These are phyloP conservation scores for Notholithocarpus densiflorus DNA, from an alignment of 306 rosid species.

Conservation along the genomic window DNA sequence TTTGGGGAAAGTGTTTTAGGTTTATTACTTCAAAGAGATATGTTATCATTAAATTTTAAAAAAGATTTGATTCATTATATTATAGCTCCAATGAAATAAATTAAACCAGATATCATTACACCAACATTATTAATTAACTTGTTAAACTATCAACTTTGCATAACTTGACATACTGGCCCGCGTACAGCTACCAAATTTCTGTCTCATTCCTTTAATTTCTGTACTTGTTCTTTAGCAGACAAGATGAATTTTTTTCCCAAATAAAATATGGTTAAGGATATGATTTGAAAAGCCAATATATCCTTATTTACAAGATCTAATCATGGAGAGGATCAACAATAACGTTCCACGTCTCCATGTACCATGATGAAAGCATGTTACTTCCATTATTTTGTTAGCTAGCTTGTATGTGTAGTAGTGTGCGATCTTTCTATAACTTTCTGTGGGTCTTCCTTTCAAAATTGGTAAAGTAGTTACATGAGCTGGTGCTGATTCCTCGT, in stretches of 20 bases:
- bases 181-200: background rate
- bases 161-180: background rate
- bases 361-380: background rate
- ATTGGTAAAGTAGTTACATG: slow-evolving; percentile 36
- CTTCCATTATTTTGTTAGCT: background rate
- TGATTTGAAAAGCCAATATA: no score
- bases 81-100: no score
- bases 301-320: no score
- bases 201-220: background rate
- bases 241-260: background rate
- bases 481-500: slow-evolving; percentile 44
- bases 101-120: no score
- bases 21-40: no score
- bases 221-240: background rate
- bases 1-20: no score
- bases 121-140: no score
- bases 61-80: no score
- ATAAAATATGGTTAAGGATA: no score
- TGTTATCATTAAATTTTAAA: no score
- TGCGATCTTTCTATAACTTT: background rate
- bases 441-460: background rate
- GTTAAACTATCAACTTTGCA: background rate
- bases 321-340: no score
- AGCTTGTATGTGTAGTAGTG: background rate
- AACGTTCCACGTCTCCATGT: background rate